Conservation (phyloP, 495 filamentous ascomycete genomes). For the Lasiosphaeris hirsuta region DNA sequence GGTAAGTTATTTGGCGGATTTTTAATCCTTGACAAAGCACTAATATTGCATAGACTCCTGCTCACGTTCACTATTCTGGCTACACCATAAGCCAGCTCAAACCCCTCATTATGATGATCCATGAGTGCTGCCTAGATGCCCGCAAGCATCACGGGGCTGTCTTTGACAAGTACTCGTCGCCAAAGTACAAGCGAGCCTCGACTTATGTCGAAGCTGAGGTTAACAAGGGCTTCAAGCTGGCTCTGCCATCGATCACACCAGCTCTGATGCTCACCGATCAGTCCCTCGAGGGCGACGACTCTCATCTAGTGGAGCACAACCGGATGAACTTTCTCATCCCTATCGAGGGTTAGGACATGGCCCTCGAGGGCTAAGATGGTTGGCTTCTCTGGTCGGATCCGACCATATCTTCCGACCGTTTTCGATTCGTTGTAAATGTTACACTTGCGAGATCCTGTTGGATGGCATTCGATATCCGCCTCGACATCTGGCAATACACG, state of each 20-base stretch:
- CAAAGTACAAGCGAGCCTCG: slow-evolving; percentile 78
- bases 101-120: slow-evolving; percentile 68
- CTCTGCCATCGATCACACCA: slow-evolving; percentile 19
- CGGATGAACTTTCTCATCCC: slow-evolving; percentile 33
- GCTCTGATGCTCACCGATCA: neutral
- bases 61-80: slow-evolving; percentile 86
- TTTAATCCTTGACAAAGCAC: slow-evolving; percentile 10
- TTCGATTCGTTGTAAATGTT: slow-evolving; percentile 18
- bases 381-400: neutral
- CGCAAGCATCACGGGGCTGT: slow-evolving; percentile 78
- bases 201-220: slow-evolving; percentile 73
- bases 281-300: slow-evolving; percentile 11
- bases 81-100: slow-evolving; percentile 85
- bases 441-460: too few relatives aligned
- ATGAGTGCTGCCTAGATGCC: slow-evolving; percentile 83
- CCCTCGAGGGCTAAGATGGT: too few relatives aligned
- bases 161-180: slow-evolving; percentile 86
- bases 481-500: too few relatives aligned
- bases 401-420: neutral
- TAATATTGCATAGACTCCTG: slow-evolving; percentile 57
- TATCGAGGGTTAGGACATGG: slow-evolving; percentile 24
- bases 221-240: slow-evolving; percentile 47
- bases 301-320: slow-evolving; percentile 9
- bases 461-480: too few relatives aligned
- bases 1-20: slow-evolving; percentile 55